These are phyloP conservation scores for Arthrobotrys conoides DNA, from an alignment of 2,329 filamentous ascomycete species.

Conservation along the genomic window DNA sequence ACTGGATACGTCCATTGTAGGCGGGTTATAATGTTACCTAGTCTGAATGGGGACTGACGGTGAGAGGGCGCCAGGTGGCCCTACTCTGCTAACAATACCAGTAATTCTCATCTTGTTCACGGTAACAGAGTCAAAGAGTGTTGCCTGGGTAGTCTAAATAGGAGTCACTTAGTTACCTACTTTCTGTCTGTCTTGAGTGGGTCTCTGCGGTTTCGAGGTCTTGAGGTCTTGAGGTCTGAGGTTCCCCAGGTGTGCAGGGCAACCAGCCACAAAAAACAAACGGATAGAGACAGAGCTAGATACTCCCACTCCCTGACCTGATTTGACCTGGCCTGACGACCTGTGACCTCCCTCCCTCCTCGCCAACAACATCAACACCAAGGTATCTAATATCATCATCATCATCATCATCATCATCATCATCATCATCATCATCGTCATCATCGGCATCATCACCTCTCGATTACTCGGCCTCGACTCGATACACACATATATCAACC, in stretches of 20 bases:
- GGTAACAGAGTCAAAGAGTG: too few species aligned
- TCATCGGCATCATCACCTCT: neutral
- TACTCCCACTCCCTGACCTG: neutral
- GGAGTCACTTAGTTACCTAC: too few species aligned
- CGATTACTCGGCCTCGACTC: neutral
- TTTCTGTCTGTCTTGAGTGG: neutral
- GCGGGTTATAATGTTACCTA: neutral
- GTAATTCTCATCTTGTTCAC: too few species aligned
- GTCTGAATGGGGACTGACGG: neutral
- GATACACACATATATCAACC: neutral
- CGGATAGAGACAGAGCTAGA: neutral
- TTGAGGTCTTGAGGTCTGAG: neutral
- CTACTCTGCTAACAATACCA: too few species aligned
- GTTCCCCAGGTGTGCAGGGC: conserved; percentile 10
- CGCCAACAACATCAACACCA: neutral
- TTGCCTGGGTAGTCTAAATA: too few species aligned
- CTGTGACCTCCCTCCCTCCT: neutral
- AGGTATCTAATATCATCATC: too few species aligned
- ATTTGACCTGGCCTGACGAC: neutral
- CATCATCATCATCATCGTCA: too few species aligned
- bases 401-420: too few species aligned
- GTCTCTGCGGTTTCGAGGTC: neutral
- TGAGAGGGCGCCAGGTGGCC: neutral
- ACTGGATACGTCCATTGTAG: neutral
- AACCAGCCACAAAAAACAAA: conserved; percentile 15